These are phyloP conservation scores for Benincasa hispida DNA, from an alignment of 306 rosid genomes.

Conservation along the genomic window DNA sequence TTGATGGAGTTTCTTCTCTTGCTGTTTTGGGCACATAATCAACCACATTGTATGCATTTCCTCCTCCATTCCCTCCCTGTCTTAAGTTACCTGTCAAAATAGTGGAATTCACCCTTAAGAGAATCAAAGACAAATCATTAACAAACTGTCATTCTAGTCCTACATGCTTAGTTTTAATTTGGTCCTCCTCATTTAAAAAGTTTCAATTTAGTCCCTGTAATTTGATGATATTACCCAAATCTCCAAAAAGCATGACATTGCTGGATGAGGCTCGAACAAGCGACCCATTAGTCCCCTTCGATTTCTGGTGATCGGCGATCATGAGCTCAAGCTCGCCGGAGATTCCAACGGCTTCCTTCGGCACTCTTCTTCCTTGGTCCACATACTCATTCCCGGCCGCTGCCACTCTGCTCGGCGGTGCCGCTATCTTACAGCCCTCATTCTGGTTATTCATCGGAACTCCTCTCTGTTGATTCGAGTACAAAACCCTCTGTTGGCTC, in stretches of 20 bases:
- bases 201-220: not conserved
- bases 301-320: conserved; percentile 53
- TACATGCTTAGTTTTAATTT: not conserved
- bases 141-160: no score
- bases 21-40: conserved; percentile 27
- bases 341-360: conserved; percentile 53
- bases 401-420: conserved; percentile 1
- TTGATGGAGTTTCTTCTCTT: conserved; percentile 13
- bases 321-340: conserved; percentile 84
- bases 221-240: conserved; percentile 30
- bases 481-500: conserved; percentile 9
- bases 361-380: conserved; percentile 50
- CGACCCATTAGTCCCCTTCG: conserved; percentile 24
- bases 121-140: not conserved
- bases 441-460: not conserved
- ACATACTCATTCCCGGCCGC: conserved; percentile 27
- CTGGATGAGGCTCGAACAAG: conserved; percentile 76
- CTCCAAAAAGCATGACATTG: conserved; percentile 62
- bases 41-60: conserved; percentile 13
- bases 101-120: not conserved
- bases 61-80: conserved; percentile 19
- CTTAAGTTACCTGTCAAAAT: conserved; percentile 31
- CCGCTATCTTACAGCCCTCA: not conserved
- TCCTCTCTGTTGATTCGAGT: conserved; percentile 5
- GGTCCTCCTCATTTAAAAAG: not conserved